Percentiles rank a stretch among this genome's conserved stretches.
Conservation (phyloP, 495 filamentous ascomycete genomes). For the Ascodesmis nigricans region DNA sequence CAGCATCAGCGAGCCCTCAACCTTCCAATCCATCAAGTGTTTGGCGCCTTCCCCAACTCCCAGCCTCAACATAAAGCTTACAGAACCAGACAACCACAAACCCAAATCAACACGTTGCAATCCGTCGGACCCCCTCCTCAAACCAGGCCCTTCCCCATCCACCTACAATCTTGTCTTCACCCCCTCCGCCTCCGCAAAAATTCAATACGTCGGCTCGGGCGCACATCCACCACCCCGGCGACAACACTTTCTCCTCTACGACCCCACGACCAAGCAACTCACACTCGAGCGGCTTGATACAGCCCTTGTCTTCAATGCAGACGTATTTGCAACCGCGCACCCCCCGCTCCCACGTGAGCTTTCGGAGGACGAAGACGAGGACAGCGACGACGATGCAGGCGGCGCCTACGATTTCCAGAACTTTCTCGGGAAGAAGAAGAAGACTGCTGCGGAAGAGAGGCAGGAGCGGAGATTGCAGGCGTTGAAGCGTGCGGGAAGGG, state of each 20-base stretch:
- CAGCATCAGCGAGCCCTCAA: neutral
- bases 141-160: neutral
- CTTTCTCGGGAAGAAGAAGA: conserved; percentile 17
- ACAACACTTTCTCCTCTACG: conserved; percentile 17
- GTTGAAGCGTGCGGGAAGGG: conserved; percentile 15
- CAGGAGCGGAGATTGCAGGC: conserved; percentile 16
- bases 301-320: conserved; percentile 19
- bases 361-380: conserved; percentile 9
- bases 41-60: neutral
- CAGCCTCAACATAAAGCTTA: neutral
- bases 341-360: conserved; percentile 9
- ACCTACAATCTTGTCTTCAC: conserved; percentile 3
- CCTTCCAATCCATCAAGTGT: conserved; percentile 4
- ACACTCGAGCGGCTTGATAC: conserved; percentile 19
- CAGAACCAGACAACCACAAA: conserved; percentile 5
- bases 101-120: neutral
- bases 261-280: conserved; percentile 15
- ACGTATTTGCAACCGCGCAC: conserved; percentile 13
- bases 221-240: conserved; percentile 9
- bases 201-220: conserved; percentile 6
- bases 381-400: conserved; percentile 12
- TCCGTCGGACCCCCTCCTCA: conserved; percentile 1
- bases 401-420: conserved; percentile 15
- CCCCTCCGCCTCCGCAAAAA: neutral
- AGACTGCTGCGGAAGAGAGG: conserved; percentile 16